Evolutionary conservation across 2,329 filamentous ascomycete genomes (phyloP).

Genomic region (Exophiala lecanii-corni): DNA sequence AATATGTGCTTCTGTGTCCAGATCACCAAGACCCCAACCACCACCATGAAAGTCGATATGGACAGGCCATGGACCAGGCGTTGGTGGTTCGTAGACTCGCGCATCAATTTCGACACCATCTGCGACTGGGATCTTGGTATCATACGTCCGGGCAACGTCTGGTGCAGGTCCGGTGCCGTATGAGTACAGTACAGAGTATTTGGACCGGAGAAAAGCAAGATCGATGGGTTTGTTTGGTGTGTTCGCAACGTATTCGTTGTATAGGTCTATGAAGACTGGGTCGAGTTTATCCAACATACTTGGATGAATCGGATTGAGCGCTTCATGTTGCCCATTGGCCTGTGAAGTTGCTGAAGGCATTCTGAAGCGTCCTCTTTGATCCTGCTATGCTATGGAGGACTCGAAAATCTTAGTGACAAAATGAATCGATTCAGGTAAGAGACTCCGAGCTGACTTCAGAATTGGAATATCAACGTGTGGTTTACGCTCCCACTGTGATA

Average conservation of each 20-base stretch:
- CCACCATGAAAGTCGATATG: constrained; percentile 50
- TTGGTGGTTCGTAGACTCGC: constrained; percentile 42
- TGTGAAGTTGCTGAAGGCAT: constrained; percentile 3
- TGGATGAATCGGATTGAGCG: constrained; percentile 47
- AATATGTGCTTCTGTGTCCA: constrained; percentile 48
- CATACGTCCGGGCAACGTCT: constrained; percentile 38
- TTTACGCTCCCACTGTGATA: too few species aligned
- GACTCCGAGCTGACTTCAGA: too few species aligned
- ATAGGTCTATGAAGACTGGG: constrained; percentile 45
- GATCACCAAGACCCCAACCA: constrained; percentile 47
- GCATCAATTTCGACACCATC: constrained; percentile 44
- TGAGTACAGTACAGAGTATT: constrained; percentile 44
- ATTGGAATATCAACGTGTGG: too few species aligned
- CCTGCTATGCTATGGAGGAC: too few species aligned
- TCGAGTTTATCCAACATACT: constrained; percentile 45
- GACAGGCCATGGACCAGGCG: constrained; percentile 41
- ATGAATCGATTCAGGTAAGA: too few species aligned
- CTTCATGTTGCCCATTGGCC: constrained; percentile 33
- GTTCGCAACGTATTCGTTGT: constrained; percentile 44
- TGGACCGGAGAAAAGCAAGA: constrained; percentile 35
- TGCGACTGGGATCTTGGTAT: constrained; percentile 33
- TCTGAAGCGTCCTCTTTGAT: too few species aligned
- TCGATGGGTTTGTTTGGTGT: constrained; percentile 40
- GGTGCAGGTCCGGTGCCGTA: constrained; percentile 43
- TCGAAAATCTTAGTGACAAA: too few species aligned